Evolutionary conservation across 2,329 filamentous ascomycete genomes (phyloP), one percentile per base, ranked within the genome.

Genomic region (Cytospora schulzeri): DNA sequence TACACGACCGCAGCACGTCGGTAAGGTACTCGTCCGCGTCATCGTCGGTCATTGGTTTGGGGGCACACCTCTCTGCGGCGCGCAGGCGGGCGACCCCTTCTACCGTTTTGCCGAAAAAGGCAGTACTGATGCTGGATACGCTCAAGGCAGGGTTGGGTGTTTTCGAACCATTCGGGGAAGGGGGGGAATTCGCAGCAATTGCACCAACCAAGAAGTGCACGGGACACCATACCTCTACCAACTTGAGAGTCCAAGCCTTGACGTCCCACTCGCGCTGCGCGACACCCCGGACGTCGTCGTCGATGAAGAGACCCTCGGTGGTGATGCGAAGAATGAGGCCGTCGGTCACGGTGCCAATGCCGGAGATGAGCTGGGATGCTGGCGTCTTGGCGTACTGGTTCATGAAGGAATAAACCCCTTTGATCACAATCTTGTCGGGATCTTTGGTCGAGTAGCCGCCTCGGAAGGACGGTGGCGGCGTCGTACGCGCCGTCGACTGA

Each of bases 191-290:
- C 71, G 78, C 71, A 69, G 76, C 75, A 71, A 76, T 71, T 68
- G 70, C 76, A 69, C 76, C 75, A 73, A 79, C 80, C 75, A 85
- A 79, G 75, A 79, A 86, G 76, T 89, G 85, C 72, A 85, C 83
- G 73, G 88, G 86, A 75, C 89, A 93, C 87, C 90, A 92, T 81
- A 95, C 89, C 85, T 98, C 95, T 76, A 96, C 88, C 69, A 90
- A 81, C 79, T 96, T 97, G 78, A 99, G 85, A 52, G 93, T 97
- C 95, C 95, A 98, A 29, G 94, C 93, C 77, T 98, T 98, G 73
- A 98, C 88, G 76, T 99, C 95, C 95, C 95, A 99, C 79, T 99
- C 95, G 66, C 95, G 88, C 78, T 98, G 93, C n/a, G 92, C 89
- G 19, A 97, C 92, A 67, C 88, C 88, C 53, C 93, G 88, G 60